These are phyloP conservation scores for Hirschioporus abietinus DNA, from an alignment of 768 basidiomycete species.

Conservation along the genomic window DNA sequence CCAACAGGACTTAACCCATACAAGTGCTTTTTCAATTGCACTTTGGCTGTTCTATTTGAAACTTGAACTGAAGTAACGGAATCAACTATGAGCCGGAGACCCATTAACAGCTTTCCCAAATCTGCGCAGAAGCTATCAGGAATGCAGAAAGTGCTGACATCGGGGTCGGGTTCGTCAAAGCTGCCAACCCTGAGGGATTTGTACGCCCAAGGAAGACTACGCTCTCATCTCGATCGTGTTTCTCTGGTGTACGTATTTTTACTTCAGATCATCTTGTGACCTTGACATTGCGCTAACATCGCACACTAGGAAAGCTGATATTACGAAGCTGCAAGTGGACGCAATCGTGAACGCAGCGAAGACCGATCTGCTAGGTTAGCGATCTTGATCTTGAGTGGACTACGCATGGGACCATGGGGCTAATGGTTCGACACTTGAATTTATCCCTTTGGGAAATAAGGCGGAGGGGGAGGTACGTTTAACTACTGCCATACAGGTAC, in stretches of 20 bases:
- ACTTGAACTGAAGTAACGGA: not conserved
- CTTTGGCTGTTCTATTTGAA: not conserved
- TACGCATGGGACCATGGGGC: no score
- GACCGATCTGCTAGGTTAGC: constrained; percentile 56
- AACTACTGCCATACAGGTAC: not conserved
- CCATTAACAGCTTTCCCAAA: not conserved
- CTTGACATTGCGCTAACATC: constrained; percentile 3
- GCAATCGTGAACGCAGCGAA: constrained; percentile 84
- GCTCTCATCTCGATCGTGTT: constrained; percentile 41
- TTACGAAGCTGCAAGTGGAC: constrained; percentile 66
- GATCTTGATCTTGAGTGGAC: not conserved
- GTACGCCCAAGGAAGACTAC: not conserved
- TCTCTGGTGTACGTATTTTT: constrained; percentile 54
- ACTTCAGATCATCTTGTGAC: not conserved
- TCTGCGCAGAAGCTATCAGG: not conserved
- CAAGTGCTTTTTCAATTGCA: not conserved
- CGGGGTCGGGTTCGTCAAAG: not conserved
- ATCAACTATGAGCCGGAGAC: not conserved
- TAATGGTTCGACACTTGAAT: not conserved
- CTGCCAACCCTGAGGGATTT: not conserved
- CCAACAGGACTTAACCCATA: not conserved
- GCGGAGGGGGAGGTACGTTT: constrained; percentile 68
- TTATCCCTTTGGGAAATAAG: constrained; percentile 28
- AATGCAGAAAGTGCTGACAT: not conserved
- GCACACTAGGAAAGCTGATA: constrained; percentile 63